Base-by-base conservation (phyloP, 2,329 filamentous ascomycete genomes). In the Paecilomyces sp. region DNA sequence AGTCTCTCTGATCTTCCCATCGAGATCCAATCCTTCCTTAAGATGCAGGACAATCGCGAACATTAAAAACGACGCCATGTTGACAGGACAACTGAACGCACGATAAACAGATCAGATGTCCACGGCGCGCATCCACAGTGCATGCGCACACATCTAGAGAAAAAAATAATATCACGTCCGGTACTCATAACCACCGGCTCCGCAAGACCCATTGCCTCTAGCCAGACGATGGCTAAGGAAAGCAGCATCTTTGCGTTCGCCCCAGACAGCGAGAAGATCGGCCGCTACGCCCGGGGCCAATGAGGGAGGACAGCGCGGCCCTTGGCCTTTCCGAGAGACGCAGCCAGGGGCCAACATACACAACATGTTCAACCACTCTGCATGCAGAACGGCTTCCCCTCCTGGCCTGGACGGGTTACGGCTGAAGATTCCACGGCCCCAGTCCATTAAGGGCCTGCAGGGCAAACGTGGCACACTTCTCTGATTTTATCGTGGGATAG, bases 401-500 rank as follows among this genome's bases (percentile, higher is more conserved):
- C 24, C 24, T 30, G 13, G 3, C n/a, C 12, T 25, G 47, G 36
- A 51, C 56, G 51, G 24, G 36, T 18, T 47, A 55, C 57, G 57
- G 57, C 57, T 58, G 57, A 58, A 55, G 28, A 52, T 30, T 24
- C n/a, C 22, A 57, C 34, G 31, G 22, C n/a, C 34, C 24, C 34
- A 15, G 41, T 8, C 18, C n/a, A 47, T 47, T 9, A 36, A 41
- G 28, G 36, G n/a, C 56, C 7, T 41, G 28, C 22, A 25, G 28
- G 28, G 36, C 36, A 9, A 56, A 59, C 54, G 58, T 59, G 58
- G 58, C 58, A 59, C 31, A 18, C 28, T 52, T 30, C 25, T 12
- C 30, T 41, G 58, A 59, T 59, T n/a, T 57, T 54, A 56, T 59
- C 54, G 54, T 59, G 58, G 58, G 28, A 51, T 56, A 3, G 36